Base-by-base conservation (phyloP, 2,329 filamentous ascomycete species). In the Trichoderma asperellum region DNA sequence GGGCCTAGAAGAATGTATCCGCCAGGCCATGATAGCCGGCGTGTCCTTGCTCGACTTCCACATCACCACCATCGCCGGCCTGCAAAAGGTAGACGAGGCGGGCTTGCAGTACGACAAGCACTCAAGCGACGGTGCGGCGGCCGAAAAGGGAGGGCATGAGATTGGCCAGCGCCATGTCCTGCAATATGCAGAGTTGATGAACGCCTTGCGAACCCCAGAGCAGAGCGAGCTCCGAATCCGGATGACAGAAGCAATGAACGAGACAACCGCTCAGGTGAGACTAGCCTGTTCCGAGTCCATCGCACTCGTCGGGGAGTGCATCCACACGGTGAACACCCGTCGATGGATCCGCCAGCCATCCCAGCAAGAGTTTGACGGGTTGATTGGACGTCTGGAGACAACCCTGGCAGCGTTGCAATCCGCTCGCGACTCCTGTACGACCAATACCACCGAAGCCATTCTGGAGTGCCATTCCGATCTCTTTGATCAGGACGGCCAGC, bases 1-100 rank as follows among this genome's bases (percentile, higher is more conserved):
- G 5, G 73, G 72, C 0, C 69, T 86, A 7, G 76, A 81, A 14
- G 75, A 75, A 4, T 78, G 77, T 0, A 70, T 83, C 0, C 77
- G 82, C 0, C 75, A 80, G 11, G 73, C 79, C 10, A 77, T 81
- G 69, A 68, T 79, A 0, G 73, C 77, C 0, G 76, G 75, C 6
- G 29, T 83, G 0, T 79, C 79, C 0, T 67, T 85, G 4, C 60
- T 84, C 11, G 81, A 84, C n/a, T 77, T 83, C 16, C 82, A 84
- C 11, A 80, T 83, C 5, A 72, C 75, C 1, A 58, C 49, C 34
- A 57, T 40, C 24, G n/a, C 27, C 0, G 73, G 73, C 0, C 72
- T 69, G 5, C 59, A 74, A 18, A 77, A 74, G 34, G 69, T 70
- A 12, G 68, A 76, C 8, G 63, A 68, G 21, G 59, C 62, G 40